Conservation (phyloP, 116 monocot genomes). For the Phalaenopsis hybrid region DNA sequence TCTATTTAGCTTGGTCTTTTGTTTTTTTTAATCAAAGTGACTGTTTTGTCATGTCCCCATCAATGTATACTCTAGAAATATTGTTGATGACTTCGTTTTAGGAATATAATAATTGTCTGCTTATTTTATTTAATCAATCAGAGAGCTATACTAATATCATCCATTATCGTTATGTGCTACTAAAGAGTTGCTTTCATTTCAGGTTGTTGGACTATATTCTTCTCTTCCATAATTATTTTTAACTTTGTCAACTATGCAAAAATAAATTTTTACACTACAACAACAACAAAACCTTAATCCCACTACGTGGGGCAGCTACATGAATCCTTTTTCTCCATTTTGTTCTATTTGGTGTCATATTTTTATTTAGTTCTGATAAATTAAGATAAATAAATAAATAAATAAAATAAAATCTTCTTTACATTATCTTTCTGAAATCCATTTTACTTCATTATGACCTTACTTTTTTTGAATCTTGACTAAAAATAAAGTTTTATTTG, state of each 20-base stretch:
- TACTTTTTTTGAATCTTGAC: background rate
- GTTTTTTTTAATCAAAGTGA: background rate
- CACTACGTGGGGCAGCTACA: too few species aligned
- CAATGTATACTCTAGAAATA: background rate
- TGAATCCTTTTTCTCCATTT: too few species aligned
- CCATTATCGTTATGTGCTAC: background rate
- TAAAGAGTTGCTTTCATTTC: background rate
- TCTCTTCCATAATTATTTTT: background rate
- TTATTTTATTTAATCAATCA: background rate
- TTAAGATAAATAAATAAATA: too few species aligned
- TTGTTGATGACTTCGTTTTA: background rate
- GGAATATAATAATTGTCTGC: background rate
- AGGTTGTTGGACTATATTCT: background rate
- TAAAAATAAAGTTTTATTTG: constrained; percentile 1
- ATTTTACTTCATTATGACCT: background rate
- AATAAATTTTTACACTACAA: too few species aligned
- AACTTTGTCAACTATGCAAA: background rate
- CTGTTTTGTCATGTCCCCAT: background rate
- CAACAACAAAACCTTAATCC: too few species aligned
- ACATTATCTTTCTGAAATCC: background rate
- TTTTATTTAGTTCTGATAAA: too few species aligned
- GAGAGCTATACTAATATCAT: background rate
- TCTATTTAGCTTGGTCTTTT: background rate
- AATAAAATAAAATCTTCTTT: background rate
- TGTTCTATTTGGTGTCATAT: too few species aligned